Evolutionary conservation across 352 stramenopile genomes (phyloP).

Genomic region (Pythium volutum): DNA sequence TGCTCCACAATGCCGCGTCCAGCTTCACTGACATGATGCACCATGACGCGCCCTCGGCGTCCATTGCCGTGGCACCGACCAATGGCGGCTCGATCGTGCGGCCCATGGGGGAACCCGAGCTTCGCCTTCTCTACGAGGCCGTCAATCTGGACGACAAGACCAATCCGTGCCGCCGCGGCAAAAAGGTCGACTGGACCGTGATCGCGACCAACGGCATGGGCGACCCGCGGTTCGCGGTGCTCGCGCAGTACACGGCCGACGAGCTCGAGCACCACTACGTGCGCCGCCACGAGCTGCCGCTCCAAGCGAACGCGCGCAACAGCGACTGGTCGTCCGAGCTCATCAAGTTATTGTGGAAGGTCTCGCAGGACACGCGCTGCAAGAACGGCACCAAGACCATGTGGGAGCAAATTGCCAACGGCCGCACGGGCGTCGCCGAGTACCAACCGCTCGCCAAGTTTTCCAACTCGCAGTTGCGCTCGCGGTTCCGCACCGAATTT

Average conservation of each 20-base stretch:
- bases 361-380: slow-evolving; percentile 68
- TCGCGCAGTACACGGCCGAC: slow-evolving; percentile 59
- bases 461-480: slow-evolving; percentile 69
- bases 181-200: slow-evolving; percentile 76
- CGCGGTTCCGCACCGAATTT: slow-evolving; percentile 73
- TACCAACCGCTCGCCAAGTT: slow-evolving; percentile 73
- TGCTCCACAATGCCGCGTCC: background rate
- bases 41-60: background rate
- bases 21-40: slow-evolving; percentile 28
- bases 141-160: slow-evolving; percentile 60
- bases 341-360: slow-evolving; percentile 63
- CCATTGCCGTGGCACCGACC: background rate
- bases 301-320: slow-evolving; percentile 38
- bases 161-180: slow-evolving; percentile 67
- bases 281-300: slow-evolving; percentile 57
- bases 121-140: slow-evolving; percentile 67
- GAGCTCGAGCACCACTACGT: slow-evolving; percentile 72
- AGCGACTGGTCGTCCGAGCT: slow-evolving; percentile 70
- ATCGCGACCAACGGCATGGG: slow-evolving; percentile 70
- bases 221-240: slow-evolving; percentile 48
- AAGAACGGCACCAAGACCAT: slow-evolving; percentile 72
- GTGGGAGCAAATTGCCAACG: slow-evolving; percentile 74
- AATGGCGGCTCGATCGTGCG: slow-evolving; percentile 36
- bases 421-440: slow-evolving; percentile 66
- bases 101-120: slow-evolving; percentile 40